Conservation (phyloP, 352 stramenopile genomes). For the Elongisporangium prolatum region DNA sequence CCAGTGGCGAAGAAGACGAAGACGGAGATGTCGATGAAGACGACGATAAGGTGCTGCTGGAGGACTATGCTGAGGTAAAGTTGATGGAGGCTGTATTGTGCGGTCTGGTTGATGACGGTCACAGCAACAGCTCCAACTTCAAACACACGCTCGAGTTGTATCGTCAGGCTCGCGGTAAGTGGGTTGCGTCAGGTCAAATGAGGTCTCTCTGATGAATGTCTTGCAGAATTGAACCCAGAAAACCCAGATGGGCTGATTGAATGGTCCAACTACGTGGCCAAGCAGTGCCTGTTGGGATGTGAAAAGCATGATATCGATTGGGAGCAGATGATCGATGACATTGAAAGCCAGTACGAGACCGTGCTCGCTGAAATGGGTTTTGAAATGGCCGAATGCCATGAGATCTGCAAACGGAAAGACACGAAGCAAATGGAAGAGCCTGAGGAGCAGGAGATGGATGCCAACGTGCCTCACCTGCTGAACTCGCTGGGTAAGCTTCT, state of each 20-base stretch:
- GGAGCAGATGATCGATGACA: constrained; percentile 32
- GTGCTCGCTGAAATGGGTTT: constrained; percentile 39
- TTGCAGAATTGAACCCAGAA: constrained; percentile 36
- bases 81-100: constrained; percentile 63
- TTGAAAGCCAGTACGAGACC: constrained; percentile 36
- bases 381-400: constrained; percentile 49
- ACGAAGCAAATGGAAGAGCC: constrained; percentile 49
- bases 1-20: neutral
- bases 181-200: too few relatives aligned
- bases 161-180: constrained; percentile 40
- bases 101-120: constrained; percentile 30
- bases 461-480: constrained; percentile 57
- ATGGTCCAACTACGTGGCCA: constrained; percentile 59
- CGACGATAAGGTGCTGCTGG: constrained; percentile 36
- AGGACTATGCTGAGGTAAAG: constrained; percentile 47
- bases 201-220: constrained; percentile 1
- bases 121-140: constrained; percentile 25
- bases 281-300: constrained; percentile 26
- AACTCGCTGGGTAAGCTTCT: constrained; percentile 59
- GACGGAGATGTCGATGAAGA: constrained; percentile 22
- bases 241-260: constrained; percentile 72
- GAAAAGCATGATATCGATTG: constrained; percentile 18
- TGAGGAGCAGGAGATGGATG: constrained; percentile 59
- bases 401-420: constrained; percentile 67
- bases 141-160: constrained; percentile 52